Evolutionary conservation across 2,329 filamentous ascomycete species (phyloP), one percentile per base, ranked within the genome.

Genomic region (Dothidotthia symphoricarpi): DNA sequence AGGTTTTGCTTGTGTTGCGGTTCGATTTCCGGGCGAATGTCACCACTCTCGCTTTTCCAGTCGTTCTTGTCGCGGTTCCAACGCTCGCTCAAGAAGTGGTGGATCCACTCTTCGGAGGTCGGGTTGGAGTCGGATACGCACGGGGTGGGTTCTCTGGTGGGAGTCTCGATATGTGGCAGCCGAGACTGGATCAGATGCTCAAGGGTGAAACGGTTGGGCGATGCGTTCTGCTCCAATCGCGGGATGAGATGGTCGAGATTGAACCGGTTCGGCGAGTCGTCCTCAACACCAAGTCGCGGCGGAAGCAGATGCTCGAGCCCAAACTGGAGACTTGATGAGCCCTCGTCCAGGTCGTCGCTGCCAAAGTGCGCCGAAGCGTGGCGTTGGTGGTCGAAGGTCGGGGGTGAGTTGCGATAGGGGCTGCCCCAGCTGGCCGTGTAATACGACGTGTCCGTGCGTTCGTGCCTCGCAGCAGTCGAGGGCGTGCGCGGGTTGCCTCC

Each of bases 361-460:
- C 53, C 65, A 22, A 63, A 57, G 24, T 54, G 45, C 22, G 54
- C 53, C 41, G 58, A 63, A 33, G 38, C 39, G 10, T 50, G 51
- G 27, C 55, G 64, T 45, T 51, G 55, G 3, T 46, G 45, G 41
- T 61, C 57, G 49, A 61, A 62, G 12, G 46, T 61, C 67, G 52
- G 84, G 10, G 75, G 72, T 26, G 83, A 77, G 45, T 76, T 77
- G 38, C 86, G 83, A 69, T 95, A 95, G 15, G 90, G 90, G 36
- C 89, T 95, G 39, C 90, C 90, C 89, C 90, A 95, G 64, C 85
- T 90, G 32, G 88, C 85, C 31, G 88, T 93, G 59, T 80, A 80
- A 61, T 78, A 80, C 31, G 73, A 64, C 41, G 72, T 75, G 47
- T 75, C 73, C 29, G 69, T 69, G 50, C 55, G 52, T 16, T 59